Evolutionary conservation across 306 rosid genomes (phyloP), one percentile per base, ranked within the genome.

Genomic region (Echinosophora koreensis): DNA sequence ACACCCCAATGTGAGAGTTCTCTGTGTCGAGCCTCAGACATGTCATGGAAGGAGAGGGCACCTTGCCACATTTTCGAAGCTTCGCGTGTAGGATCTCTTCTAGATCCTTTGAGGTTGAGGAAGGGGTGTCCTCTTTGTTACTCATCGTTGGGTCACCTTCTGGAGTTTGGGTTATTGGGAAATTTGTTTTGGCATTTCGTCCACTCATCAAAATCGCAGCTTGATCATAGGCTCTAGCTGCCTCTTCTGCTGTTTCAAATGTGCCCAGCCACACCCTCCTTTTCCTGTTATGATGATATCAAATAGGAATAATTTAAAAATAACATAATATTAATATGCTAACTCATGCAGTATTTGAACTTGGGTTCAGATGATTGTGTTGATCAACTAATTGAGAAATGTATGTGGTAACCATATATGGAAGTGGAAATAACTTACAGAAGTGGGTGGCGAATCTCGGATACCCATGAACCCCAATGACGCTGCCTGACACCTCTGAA

Each of bases 401-500:
- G 49, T 32, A 58, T 44, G 49, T 32, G 50, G 17, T 22, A 22
- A 22, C 1, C 1, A 22, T 22, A 22, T 22, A 22, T 35, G 15
- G 27, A n/a, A 15, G 27, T 18, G 74, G 3, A 51, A 44, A 55
- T 15, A 73, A 76, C 81, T 66, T 87, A 96, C 99, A 96, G 87
- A 27, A 96, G 84, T 0, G 99, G 99, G 59, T 96, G 99, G 81
- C 99, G 97, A 74, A 96, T 96, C 75, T 96, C 99, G 50, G 99
- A 96, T 73, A 96, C 99, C 99, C 99, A 96, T 2, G 99, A 96
- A 85, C 99, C 99, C 99, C 99, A 96, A 89, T 96, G 99, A 65
- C 99, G 97, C 66, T 96, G 99, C 91, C 99, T 92, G 86, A 96
- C 99, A 35, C 99, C 99, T 86, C 99, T 93, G 87, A 91, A 96